Base-by-base conservation (phyloP, 345 rosid species). In the Stellera chamaejasme region DNA sequence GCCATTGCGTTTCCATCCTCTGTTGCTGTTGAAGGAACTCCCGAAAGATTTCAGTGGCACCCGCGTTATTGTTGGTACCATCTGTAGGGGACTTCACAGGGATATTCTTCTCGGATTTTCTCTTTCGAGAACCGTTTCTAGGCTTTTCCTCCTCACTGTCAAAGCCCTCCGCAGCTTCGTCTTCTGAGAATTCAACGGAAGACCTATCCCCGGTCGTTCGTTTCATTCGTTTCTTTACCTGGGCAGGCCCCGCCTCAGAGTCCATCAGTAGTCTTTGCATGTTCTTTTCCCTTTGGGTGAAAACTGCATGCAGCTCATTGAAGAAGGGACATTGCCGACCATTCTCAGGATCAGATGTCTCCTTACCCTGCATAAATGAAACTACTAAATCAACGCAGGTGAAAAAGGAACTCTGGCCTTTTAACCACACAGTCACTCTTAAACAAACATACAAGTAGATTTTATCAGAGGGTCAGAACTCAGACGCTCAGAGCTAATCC, bases 281-380 rank as follows among this genome's bases (percentile, higher is more conserved):
- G 56, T 51, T 75, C 55, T 67, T 73, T 2, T 68, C 72, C 54
- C 81, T 75, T 56, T 66, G 79, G 19, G 64, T 54, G 68, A 82
- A 79, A 7, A 77, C 61, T 0, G 68, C 70, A 16, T 79, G 81
- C 48, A 82, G 66, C 28, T 82, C 83, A 52, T 77, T 79, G 42
- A 73, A 82, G 67, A 82, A 82, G 2, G 75, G 81, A 46, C 78
- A 82, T 36, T 69, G 76, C 56, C 67, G 55, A 43, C 76, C 77
- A 50, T 56, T 72, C 48, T 77, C 79, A 4, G 75, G 71, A 68
- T 77, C 78, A 42, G 79, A 69, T 45, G 83, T 73, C 69, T 82
- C 89, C 67, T 70, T 77, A 47, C 81, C 89, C 83, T 82, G 69
- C 62, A 69, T 25, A 32, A 52, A 32, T 1, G 19, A 47, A 47